Conservation (phyloP, 1,284 basidiomycete species). For the Ganoderma resinaceum region DNA sequence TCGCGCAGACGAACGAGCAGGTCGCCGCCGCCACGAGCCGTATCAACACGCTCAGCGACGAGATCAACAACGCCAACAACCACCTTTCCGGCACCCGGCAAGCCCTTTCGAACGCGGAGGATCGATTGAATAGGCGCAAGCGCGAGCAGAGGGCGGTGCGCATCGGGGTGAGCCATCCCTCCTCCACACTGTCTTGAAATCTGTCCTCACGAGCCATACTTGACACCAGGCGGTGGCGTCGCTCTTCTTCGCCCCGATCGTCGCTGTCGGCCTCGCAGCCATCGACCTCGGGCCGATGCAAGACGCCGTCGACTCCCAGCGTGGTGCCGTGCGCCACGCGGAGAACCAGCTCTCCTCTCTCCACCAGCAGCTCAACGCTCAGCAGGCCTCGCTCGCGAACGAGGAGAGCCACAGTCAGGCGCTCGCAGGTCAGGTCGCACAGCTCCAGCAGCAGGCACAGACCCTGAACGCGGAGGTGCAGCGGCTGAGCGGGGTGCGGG, state of each 20-base stretch:
- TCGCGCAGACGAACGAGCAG: constrained; percentile 5
- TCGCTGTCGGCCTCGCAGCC: neutral
- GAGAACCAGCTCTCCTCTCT: constrained; percentile 11
- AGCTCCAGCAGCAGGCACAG: neutral
- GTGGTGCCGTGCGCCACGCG: neutral
- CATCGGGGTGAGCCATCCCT: constrained; percentile 4
- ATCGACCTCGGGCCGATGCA: neutral
- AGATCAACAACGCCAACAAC: constrained; percentile 6
- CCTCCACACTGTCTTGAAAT: neutral
- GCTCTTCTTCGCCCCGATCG: constrained; percentile 1
- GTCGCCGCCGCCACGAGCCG: neutral
- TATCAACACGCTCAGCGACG: constrained; percentile 9
- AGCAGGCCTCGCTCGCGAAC: constrained; percentile 1
- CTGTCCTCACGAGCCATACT: neutral
- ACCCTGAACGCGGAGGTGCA: constrained; percentile 5
- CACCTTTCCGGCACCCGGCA: constrained; percentile 2
- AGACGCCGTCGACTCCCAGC: neutral
- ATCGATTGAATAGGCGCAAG: neutral
- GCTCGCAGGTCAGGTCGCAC: neutral
- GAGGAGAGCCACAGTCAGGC: constrained; percentile 4
- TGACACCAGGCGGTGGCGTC: neutral
- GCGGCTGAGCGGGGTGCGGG: constrained; percentile 10
- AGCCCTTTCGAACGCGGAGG: constrained; percentile 2
- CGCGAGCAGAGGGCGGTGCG: constrained; percentile 4
- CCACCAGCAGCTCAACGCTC: constrained; percentile 6